Base-by-base conservation (phyloP, 306 rosid genomes). In the Vigna angularis region DNA sequence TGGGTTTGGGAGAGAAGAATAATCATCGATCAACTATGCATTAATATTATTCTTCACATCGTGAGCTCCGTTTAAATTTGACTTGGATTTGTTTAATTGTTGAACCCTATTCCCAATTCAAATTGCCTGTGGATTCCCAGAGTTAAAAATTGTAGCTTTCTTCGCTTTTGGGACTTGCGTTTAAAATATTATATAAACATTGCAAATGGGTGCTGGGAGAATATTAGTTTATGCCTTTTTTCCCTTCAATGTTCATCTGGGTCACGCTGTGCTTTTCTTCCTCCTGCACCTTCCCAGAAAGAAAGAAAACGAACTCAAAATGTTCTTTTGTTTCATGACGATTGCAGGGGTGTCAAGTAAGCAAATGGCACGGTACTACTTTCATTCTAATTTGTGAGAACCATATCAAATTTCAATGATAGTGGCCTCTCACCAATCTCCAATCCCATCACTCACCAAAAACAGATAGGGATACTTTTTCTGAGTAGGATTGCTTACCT, bases 101-200 rank as follows among this genome's bases (percentile, higher is more conserved):
- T 18, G 47, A 72, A 68, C 68, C 81, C 56, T 10, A 73, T 81
- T 68, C 71, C 83, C 83, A 81, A 81, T 45, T 68, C 52, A 22
- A 56, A 47, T 30, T 79, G 70, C 16, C 42, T 61, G 73, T 59
- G 36, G 81, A 77, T 52, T 85, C 75, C 34, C 50, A 34, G 22
- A 10, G 42, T 55, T 62, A 16, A 65, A 74, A 67, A 62, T 9
- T 56, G 32, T 38, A 52, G 9, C 74, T 81, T 77, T 85, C 74
- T 51, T 53, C 13, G 28, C 16, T 81, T 79, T 74, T 63, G 10
- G 42, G 26, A 15, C 68, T 56, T 70, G 58, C 20, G 7, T 64
- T 53, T 67, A 42, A 45, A 84, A 15, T 73, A 48, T 50, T 73
- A 52, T 45, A 40, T 66, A 45, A 70, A 11, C 59, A 55, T 79